Base-by-base conservation (phyloP, 1,139 yeast genomes). In the Suzukiozyma palmioleophila region DNA sequence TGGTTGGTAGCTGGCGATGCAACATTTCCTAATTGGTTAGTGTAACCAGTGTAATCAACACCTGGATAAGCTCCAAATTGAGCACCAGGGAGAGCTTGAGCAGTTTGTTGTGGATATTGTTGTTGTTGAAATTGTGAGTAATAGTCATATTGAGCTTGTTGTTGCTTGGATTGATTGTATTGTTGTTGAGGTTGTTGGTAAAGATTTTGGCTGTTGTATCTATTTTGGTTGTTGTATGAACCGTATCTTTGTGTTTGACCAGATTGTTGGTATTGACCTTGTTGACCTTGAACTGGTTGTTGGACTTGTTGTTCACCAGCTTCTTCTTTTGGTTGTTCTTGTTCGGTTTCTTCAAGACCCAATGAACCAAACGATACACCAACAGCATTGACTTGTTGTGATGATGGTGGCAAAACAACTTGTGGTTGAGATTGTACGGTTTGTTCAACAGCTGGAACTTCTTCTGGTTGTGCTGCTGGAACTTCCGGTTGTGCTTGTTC, bases 311-410 rank as follows among this genome's bases (percentile, higher is more conserved):
- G 42, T 32, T 43, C 42, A 43, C 51, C 35, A 36, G 42, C 36
- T 40, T 41, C 42, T 36, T 39, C 36, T 29, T 37, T 40, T 12
- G 42, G 37, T 34, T 38, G 44, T 29, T 39, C 49, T 42, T 49
- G 48, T 26, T 45, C 48, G 36, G 69, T 69, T 35, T 75, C 81
- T 35, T 66, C 72, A 49, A 75, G 64, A 31, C 78, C 66, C 59
- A 80, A 69, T 13, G 84, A 77, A 39, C 89, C 88, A 53, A 83
- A 83, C 39, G 84, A 82, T 40, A 82, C 84, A 49, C 85, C 87
- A 38, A 79, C 80, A 43, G 77, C 69, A 52, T 75, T 75, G 34
- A 69, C 66, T 46, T 70, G 64, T 45, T 71, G 65, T 53, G 73
- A 77, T 37, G 73, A 60, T 32, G 73, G 60, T 48, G 92, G 92